Conservation (phyloP, 306 rosid species). For the Argentina anserina region DNA sequence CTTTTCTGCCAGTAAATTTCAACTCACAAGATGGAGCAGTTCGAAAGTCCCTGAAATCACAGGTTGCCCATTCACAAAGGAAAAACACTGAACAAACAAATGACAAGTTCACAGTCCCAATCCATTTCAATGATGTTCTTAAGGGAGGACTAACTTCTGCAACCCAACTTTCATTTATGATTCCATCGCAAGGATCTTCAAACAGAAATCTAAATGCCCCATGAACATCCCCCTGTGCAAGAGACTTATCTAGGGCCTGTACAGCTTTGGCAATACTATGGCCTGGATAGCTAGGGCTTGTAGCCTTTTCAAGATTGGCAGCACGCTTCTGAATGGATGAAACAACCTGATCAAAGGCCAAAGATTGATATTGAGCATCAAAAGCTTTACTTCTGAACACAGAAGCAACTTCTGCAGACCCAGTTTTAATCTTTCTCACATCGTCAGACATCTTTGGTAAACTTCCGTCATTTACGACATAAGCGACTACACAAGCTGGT, state of each 20-base stretch:
- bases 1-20: conserved; percentile 80
- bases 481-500: conserved; percentile 65
- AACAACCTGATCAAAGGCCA: conserved; percentile 62
- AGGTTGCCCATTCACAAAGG: conserved; percentile 97
- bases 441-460: conserved; percentile 59
- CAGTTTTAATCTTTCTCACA: conserved; percentile 46
- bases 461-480: conserved; percentile 62
- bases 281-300: conserved; percentile 64
- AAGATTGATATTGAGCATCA: conserved; percentile 66
- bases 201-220: conserved; percentile 65
- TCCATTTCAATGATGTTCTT: conserved; percentile 80
- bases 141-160: conserved; percentile 75
- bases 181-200: conserved; percentile 70
- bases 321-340: conserved; percentile 71
- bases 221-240: conserved; percentile 63
- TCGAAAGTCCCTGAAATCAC: conserved; percentile 83
- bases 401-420: conserved; percentile 50
- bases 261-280: conserved; percentile 77
- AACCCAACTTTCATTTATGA: conserved; percentile 62
- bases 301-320: conserved; percentile 69
- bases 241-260: conserved; percentile 72
- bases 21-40: conserved; percentile 49
- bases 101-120: conserved; percentile 56
- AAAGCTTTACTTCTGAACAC: conserved; percentile 52
- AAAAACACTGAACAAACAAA: conserved; percentile 73